A percentile compares a stretch with the other conserved stretches of the same genome.
Conservation (phyloP, 1,139 yeast genomes). For the Tardiomyces blankii region DNA sequence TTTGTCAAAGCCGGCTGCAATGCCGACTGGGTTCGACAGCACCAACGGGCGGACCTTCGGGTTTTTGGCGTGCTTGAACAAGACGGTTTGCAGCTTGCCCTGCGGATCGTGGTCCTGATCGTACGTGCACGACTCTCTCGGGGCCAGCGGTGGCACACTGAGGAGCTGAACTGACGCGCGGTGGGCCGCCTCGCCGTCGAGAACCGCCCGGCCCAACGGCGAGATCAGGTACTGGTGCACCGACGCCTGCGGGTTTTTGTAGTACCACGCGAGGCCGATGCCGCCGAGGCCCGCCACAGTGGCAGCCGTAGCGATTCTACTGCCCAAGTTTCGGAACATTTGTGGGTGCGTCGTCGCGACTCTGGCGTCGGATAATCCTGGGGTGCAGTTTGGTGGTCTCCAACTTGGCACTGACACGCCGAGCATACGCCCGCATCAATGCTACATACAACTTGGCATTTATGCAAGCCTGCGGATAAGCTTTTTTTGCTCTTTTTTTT, state of each 20-base stretch:
- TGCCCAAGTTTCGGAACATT: not conserved
- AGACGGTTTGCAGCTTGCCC: conserved; percentile 15
- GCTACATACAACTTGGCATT: no score
- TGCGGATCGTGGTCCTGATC: conserved; percentile 22
- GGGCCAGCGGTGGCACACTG: conserved; percentile 35
- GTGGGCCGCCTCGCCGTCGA: conserved; percentile 83
- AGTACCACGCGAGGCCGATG: conserved; percentile 26
- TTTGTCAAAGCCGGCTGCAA: conserved; percentile 95
- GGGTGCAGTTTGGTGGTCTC: no score
- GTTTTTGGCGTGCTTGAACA: conserved; percentile 18
- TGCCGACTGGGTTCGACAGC: conserved; percentile 70
- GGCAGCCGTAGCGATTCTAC: conserved; percentile 10
- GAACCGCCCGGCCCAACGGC: conserved; percentile 59
- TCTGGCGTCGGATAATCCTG: no score
- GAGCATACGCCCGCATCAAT: no score
- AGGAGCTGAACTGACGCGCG: conserved; percentile 57
- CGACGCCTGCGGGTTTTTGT: conserved; percentile 69
- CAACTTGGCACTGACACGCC: no score
- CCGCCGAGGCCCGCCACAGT: conserved; percentile 25
- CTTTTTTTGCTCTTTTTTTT: no score
- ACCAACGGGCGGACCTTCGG: conserved; percentile 22
- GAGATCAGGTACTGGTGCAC: conserved; percentile 70
- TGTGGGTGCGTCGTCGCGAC: not conserved
- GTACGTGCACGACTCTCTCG: conserved; percentile 20
- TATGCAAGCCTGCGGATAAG: no score